Evolutionary conservation across 306 rosid genomes (phyloP).

Genomic region (Canavalia ensiformis): DNA sequence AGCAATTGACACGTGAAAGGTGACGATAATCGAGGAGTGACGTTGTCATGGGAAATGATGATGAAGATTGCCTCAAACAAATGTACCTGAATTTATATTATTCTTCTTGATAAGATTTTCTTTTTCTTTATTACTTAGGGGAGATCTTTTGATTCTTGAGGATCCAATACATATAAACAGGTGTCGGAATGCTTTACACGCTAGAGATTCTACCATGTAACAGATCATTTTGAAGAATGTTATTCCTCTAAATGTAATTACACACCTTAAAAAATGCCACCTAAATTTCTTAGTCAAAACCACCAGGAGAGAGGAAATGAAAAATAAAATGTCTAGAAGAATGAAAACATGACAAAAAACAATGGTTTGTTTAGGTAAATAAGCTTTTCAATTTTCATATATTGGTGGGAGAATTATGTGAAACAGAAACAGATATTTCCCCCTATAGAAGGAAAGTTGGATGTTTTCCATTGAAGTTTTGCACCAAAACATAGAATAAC

Average conservation of each 20-base stretch:
- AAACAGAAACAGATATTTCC: neutral
- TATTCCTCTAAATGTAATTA: too few species aligned
- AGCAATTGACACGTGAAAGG: neutral
- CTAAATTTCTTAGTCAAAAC: too few species aligned
- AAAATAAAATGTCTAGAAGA: too few species aligned
- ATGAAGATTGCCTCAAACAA: neutral
- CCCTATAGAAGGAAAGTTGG: neutral
- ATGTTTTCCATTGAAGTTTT: too few species aligned
- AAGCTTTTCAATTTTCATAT: neutral
- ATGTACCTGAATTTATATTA: neutral
- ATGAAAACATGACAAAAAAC: too few species aligned
- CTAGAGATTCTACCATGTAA: neutral
- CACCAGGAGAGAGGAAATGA: too few species aligned
- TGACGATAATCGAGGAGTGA: neutral
- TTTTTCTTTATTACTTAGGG: neutral
- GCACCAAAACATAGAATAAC: neutral
- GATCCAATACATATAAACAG: too few species aligned
- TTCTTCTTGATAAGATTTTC: conserved; percentile 16
- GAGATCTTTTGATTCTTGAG: neutral
- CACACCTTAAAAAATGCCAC: too few species aligned
- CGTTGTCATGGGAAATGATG: neutral
- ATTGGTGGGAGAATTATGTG: neutral
- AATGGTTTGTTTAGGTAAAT: neutral
- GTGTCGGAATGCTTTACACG: neutral
- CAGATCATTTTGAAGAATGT: too few species aligned